Conservation (phyloP, 257 asterid species). For the Capsicum baccatum region DNA sequence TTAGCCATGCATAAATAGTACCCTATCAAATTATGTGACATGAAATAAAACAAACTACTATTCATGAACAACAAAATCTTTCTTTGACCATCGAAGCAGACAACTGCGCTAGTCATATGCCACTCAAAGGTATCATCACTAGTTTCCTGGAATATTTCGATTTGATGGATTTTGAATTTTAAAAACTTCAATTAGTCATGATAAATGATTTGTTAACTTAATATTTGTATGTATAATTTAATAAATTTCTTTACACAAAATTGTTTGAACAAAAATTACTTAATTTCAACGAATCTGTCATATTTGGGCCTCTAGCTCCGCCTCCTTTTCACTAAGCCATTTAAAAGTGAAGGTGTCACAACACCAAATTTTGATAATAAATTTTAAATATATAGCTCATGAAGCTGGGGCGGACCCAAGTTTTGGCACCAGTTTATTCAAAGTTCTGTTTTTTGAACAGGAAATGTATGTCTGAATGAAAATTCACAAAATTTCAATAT, state of each 20-base stretch:
- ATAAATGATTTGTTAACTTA: not conserved
- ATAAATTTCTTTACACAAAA: too few relatives aligned
- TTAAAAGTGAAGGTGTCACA: not conserved
- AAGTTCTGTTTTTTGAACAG: not conserved
- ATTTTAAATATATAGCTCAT: not conserved
- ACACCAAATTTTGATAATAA: not conserved
- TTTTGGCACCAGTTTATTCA: too few relatives aligned
- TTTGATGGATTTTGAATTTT: too few relatives aligned
- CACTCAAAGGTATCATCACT: not conserved
- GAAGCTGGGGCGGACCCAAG: not conserved
- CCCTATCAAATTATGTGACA: not conserved
- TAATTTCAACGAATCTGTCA: not conserved
- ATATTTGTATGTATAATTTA: not conserved
- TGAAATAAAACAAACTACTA: not conserved
- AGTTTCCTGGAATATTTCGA: not conserved
- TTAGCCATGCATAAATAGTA: not conserved
- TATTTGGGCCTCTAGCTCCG: not conserved
- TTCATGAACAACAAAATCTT: not conserved
- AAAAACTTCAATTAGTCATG: too few relatives aligned
- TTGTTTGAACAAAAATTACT: not conserved
- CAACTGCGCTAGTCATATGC: not conserved
- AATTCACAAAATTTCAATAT: not conserved
- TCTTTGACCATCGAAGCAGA: not conserved
- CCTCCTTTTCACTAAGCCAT: not conserved
- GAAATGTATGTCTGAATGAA: not conserved